Evolutionary conservation across 2,329 filamentous ascomycete genomes (phyloP), one percentile per base, ranked within the genome.

Genomic region (Sarocladiaceae sp.): DNA sequence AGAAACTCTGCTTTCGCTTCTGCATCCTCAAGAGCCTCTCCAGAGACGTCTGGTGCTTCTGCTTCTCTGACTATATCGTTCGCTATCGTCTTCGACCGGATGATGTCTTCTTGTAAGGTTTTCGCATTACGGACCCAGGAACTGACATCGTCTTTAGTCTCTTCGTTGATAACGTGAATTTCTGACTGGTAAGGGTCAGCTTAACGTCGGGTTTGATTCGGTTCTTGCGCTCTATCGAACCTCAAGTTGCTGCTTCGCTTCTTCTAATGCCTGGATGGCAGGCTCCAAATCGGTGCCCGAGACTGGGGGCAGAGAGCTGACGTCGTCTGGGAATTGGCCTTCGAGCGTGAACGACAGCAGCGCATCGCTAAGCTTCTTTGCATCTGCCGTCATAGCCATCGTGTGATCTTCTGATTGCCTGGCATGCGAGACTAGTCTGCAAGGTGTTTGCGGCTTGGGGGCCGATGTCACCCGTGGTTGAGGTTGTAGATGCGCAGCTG

Each of bases 81-180:
- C 18, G 91, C 89, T 27, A 89, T 82, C 13, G 78, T 75, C 55
- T 88, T 83, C 19, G 88, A 91, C 37, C 80, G 78, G 55, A 87
- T 80, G 51, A 96, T 91, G 58, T 96, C 91, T 49, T 83, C 78
- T 61, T 95, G 88, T 6, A 96, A 76, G 43, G 83, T 80, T 63
- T 88, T 88, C 39, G 90, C 88, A 61, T 93, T 88, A 43, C 74
- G 68, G 46, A 94, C 86, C 91, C 91, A 97, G 43, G 82, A 78
- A 58, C 88, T 85, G 42, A 95, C 84, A 56, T 94, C 85, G 31
- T 82, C 78, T 46, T 83, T 85, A 15, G 82, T 85, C 52, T 88
- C 81, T 57, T 81, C 78, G 63, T 90, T 94, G 49, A 93, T 78
- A 18, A 70, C 63, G 51, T 82, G 83, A 47, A 97, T 84, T 55